These are phyloP conservation scores for Tubosaeta sp. DNA, from an alignment of 768 basidiomycete genomes.

Conservation along the genomic window DNA sequence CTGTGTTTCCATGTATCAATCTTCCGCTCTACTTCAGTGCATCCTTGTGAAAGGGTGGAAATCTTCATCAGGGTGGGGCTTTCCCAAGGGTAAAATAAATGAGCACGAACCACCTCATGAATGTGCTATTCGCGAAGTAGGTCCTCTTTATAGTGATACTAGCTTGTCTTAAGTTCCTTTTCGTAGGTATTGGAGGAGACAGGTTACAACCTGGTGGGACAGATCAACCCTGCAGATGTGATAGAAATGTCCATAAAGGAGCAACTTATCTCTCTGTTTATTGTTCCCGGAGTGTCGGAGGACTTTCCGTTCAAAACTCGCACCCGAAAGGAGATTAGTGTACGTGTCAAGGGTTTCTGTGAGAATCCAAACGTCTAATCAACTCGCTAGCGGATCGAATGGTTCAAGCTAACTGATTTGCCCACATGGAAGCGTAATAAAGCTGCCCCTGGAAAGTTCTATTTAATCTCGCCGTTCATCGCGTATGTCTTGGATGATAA, in stretches of 20 bases:
- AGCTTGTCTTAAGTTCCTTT: conserved; percentile 9
- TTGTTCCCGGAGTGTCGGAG: conserved; percentile 86
- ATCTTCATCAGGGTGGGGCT: conserved; percentile 95
- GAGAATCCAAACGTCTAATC: conserved; percentile 7
- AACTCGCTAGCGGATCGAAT: conserved; percentile 82
- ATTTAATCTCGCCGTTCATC: conserved; percentile 93
- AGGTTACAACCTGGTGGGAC: conserved; percentile 79
- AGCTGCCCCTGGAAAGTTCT: conserved; percentile 74
- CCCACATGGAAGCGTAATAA: conserved; percentile 90
- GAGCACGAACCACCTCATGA: conserved; percentile 77
- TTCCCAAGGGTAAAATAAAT: conserved; percentile 99
- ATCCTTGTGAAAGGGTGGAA: conserved; percentile 99
- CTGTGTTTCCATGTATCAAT: conserved; percentile 9
- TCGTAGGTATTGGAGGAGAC: conserved; percentile 94
- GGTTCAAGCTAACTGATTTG: conserved; percentile 86
- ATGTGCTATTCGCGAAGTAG: conserved; percentile 92
- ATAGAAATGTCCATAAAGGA: conserved; percentile 87
- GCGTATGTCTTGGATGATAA: conserved; percentile 43
- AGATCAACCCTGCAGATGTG: conserved; percentile 61
- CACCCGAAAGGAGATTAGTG: conserved; percentile 97
- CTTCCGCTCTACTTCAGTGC: conserved; percentile 48
- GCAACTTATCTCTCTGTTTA: conserved; percentile 86
- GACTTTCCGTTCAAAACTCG: conserved; percentile 87
- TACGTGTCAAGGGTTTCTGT: conserved; percentile 37
- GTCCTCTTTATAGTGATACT: neutral